These are phyloP conservation scores for Camellia sinensis DNA, from an alignment of 148 eudicot genomes.

Conservation along the genomic window DNA sequence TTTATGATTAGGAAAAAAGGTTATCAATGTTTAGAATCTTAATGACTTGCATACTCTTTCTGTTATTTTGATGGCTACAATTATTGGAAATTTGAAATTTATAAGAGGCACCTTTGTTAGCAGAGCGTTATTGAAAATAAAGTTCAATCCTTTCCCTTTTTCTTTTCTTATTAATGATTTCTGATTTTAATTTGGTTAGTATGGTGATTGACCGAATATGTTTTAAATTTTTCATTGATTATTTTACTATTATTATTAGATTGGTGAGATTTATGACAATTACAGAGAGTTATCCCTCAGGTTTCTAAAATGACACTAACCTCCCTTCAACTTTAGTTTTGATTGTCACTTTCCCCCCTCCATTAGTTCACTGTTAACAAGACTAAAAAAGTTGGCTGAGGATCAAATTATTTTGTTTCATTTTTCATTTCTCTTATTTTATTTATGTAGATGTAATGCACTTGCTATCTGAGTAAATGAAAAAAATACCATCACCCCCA, in stretches of 20 bases:
- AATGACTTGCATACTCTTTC: not conserved
- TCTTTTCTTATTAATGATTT: not conserved
- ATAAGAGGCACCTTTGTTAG: not conserved
- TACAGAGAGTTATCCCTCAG: too few species aligned
- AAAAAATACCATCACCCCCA: too few species aligned
- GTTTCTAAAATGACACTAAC: too few species aligned
- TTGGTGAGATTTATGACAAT: not conserved
- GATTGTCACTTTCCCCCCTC: too few species aligned
- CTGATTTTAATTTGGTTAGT: not conserved
- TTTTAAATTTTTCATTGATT: not conserved
- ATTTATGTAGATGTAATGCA: too few species aligned
- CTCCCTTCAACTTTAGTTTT: too few species aligned
- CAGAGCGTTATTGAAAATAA: not conserved
- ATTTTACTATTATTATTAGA: not conserved
- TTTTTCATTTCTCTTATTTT: too few species aligned
- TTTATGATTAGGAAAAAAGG: not conserved
- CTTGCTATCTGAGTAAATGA: too few species aligned
- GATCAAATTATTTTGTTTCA: too few species aligned
- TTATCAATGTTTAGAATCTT: not conserved
- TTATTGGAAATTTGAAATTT: constrained; percentile 1
- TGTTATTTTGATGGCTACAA: not conserved
- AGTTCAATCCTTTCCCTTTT: not conserved
- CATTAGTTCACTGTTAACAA: too few species aligned
- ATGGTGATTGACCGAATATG: not conserved
- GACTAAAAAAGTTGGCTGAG: too few species aligned